Percentiles rank a stretch among this genome's conserved stretches.
These are phyloP conservation scores for Solanum rostratum DNA, from an alignment of 257 asterid genomes.

Conservation along the genomic window DNA sequence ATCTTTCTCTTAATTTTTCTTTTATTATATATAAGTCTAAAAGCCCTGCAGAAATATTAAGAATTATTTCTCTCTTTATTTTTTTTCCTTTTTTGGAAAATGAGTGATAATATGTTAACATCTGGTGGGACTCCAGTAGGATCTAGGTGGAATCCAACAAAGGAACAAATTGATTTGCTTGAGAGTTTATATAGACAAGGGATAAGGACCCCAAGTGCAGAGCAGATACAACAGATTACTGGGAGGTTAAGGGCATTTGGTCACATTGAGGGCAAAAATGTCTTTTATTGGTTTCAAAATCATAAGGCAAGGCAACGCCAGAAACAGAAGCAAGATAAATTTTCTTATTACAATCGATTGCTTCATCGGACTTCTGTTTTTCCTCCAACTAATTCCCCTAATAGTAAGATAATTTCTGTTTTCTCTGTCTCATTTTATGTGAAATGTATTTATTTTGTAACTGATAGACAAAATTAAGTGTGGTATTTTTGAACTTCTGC, in stretches of 20 bases:
- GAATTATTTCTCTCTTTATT: background rate
- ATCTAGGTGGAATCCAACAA: conserved; percentile 81
- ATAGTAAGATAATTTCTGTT: conserved; percentile 15
- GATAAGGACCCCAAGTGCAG: conserved; percentile 69
- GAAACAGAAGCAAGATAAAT: conserved; percentile 53
- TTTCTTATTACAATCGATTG: conserved; percentile 35
- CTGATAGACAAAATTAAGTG: background rate
- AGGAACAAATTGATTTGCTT: conserved; percentile 77
- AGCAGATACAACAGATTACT: conserved; percentile 72
- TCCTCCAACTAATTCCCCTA: conserved; percentile 21
- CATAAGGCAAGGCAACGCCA: conserved; percentile 90
- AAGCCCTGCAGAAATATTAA: background rate
- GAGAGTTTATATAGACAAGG: conserved; percentile 66
- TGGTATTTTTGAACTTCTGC: background rate
- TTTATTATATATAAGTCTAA: background rate
- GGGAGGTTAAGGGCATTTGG: conserved; percentile 46
- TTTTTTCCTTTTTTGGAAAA: conserved; percentile 4
- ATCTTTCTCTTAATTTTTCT: background rate
- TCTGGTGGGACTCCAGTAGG: conserved; percentile 24
- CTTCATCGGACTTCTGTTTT: conserved; percentile 16
- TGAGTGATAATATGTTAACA: conserved; percentile 20
- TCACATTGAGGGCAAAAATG: conserved; percentile 80
- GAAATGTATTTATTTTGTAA: background rate
- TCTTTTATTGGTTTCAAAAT: conserved; percentile 87
- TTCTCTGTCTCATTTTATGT: background rate